Conservation (phyloP, 768 basidiomycete genomes). For the Xanthoconium purpureum region DNA sequence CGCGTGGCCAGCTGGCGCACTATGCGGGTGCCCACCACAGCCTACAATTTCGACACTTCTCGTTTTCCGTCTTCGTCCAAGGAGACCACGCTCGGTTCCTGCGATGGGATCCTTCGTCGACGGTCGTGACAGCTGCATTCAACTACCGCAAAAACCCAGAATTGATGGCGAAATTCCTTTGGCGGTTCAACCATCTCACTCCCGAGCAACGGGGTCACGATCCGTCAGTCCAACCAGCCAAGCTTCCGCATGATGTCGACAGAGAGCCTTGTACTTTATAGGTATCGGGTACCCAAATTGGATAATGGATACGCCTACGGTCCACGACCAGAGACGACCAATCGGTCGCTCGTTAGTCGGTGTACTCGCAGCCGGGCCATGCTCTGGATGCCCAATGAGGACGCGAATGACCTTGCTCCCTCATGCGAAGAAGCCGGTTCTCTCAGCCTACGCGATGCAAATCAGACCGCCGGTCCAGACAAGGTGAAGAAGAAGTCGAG, state of each 20-base stretch:
- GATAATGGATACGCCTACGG: neutral
- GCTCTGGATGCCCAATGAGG: neutral
- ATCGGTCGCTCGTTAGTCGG: neutral
- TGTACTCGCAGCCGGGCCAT: neutral
- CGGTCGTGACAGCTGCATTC: neutral
- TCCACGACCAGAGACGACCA: neutral
- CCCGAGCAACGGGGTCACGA: neutral
- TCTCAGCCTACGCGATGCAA: neutral
- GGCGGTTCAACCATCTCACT: neutral
- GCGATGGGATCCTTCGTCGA: conserved; percentile 32
- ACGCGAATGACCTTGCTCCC: no score
- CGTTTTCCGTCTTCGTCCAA: conserved; percentile 32
- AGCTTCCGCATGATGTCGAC: neutral
- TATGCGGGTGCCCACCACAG: conserved; percentile 23
- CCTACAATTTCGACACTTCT: conserved; percentile 31
- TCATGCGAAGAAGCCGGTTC: neutral
- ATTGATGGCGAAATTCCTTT: neutral
- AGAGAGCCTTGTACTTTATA: neutral
- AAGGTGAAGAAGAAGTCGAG: neutral
- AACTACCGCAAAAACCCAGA: neutral
- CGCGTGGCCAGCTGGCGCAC: conserved; percentile 22
- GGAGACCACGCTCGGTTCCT: conserved; percentile 28
- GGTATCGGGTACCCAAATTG: neutral
- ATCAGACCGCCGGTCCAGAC: neutral
- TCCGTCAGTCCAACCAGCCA: neutral